A percentile compares a stretch with the other conserved stretches of the same genome.
Conservation (phyloP, 768 basidiomycete species). For the Coprinellus micaceus region DNA sequence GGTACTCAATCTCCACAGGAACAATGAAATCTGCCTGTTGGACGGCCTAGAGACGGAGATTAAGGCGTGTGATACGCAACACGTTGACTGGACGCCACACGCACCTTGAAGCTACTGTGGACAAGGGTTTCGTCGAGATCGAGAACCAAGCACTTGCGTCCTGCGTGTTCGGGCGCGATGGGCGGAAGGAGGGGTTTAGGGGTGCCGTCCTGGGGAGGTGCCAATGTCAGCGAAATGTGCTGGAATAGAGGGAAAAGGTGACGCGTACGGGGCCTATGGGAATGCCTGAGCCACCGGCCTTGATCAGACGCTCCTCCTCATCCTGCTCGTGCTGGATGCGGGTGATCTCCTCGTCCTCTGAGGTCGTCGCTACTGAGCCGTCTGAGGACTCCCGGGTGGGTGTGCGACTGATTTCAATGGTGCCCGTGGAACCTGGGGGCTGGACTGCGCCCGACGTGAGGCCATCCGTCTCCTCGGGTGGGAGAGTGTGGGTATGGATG, state of each 20-base stretch:
- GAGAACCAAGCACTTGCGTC: slow-evolving; percentile 92
- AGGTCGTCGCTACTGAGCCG: slow-evolving; percentile 62
- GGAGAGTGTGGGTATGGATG: slow-evolving; percentile 35
- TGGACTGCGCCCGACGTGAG: slow-evolving; percentile 90
- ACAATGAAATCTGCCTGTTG: slow-evolving; percentile 95
- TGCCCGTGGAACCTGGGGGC: slow-evolving; percentile 81
- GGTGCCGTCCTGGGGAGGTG: slow-evolving; percentile 64
- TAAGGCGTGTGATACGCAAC: neutral
- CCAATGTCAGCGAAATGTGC: neutral
- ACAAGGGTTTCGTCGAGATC: slow-evolving; percentile 97
- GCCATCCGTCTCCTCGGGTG: slow-evolving; percentile 70
- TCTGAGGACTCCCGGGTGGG: slow-evolving; percentile 37
- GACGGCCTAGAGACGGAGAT: slow-evolving; percentile 59
- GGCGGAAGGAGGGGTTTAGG: slow-evolving; percentile 86
- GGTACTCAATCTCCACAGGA: slow-evolving; percentile 97
- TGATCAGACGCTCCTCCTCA: slow-evolving; percentile 86
- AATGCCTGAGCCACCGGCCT: slow-evolving; percentile 90
- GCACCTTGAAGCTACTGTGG: slow-evolving; percentile 96
- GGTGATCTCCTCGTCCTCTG: slow-evolving; percentile 64
- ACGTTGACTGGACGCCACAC: neutral
- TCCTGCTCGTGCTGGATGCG: slow-evolving; percentile 67
- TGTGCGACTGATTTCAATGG: slow-evolving; percentile 35
- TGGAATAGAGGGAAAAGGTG: neutral
- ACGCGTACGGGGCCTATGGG: slow-evolving; percentile 82
- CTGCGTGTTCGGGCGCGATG: slow-evolving; percentile 74